Base-by-base conservation (phyloP, 768 basidiomycete species). In the Symmetrospora coprosmae region DNA sequence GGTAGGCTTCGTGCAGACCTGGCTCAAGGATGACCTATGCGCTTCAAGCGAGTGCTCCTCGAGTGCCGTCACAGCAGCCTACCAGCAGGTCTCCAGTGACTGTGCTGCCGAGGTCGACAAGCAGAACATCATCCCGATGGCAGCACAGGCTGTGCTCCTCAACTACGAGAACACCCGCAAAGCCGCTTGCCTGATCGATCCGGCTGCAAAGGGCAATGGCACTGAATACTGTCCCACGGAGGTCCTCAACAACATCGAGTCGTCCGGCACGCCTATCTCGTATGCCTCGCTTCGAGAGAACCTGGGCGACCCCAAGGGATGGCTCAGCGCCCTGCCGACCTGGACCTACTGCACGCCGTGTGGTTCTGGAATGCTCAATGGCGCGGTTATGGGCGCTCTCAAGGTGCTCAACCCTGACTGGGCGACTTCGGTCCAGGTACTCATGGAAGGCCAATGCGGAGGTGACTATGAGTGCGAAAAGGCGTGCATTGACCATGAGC, bases 261-360 rank as follows among this genome's bases (percentile, higher is more conserved):
- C 40, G 4, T 46, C 55, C 5, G 55, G 55, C 11, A 58, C 37
- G 19, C 31, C 41, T 27, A 58, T 58, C 25, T 45, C n/a, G 19
- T 58, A 58, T 35, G 37, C 43, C 17, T 28, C 40, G 3, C 19
- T 30, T n/a, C 23, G 33, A 25, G 17, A 30, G 17, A 19, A n/a
- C 6, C 8, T 58, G 31, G 31, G 46, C 4, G 40, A 58, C 27
- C 55, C 55, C 19, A 30, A 14, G 30, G 37, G 21, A n/a, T 30
- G 28, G 17, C 28, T 58, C 4, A 30, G 31, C 21, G 25, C 6
- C 16, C 39, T 58, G 2, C 28, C 28, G 23, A 43, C 55, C 9
- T 58, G 55, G 55, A 46, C 55, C 3, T 58, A 58, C 55, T 58
- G 55, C 33, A 21, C 25, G 23, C 31, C 55, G 14, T 58, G 55